These are phyloP conservation scores for Elongisporangium senticosum DNA, from an alignment of 352 stramenopile genomes.

Conservation along the genomic window DNA sequence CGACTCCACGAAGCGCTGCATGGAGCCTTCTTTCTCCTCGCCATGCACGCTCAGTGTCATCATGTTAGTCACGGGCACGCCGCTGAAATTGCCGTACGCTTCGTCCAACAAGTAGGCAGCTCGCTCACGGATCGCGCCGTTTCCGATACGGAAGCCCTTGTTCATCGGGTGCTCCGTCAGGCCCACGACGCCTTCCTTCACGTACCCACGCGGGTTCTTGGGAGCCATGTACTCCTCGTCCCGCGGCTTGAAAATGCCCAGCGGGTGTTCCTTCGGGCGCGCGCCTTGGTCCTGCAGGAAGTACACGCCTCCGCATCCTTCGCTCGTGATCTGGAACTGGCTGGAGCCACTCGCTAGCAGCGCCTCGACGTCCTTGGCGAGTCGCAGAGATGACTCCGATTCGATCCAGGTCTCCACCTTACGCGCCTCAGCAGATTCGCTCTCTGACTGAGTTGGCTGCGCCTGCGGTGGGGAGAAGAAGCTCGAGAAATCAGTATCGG, in stretches of 20 bases:
- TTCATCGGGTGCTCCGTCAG: constrained; percentile 78
- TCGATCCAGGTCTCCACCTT: constrained; percentile 26
- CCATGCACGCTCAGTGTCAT: constrained; percentile 58
- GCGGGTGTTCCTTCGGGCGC: constrained; percentile 17
- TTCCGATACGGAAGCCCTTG: constrained; percentile 83
- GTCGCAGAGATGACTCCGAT: constrained; percentile 34
- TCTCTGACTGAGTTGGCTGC: not conserved
- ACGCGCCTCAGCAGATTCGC: constrained; percentile 8
- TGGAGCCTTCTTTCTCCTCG: constrained; percentile 76
- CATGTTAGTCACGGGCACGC: constrained; percentile 76
- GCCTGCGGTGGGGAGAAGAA: constrained; percentile 1
- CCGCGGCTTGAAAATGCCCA: constrained; percentile 95
- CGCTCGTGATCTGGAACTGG: constrained; percentile 60
- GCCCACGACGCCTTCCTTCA: constrained; percentile 80
- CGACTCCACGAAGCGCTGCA: constrained; percentile 78
- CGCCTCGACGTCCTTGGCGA: constrained; percentile 36
- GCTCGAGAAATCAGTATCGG: not conserved
- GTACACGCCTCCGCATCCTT: constrained; percentile 79
- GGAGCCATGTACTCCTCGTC: constrained; percentile 99
- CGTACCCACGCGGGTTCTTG: constrained; percentile 97
- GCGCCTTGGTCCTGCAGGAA: constrained; percentile 27
- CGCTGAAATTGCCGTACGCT: constrained; percentile 74
- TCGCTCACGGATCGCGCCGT: constrained; percentile 77
- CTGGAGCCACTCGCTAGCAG: constrained; percentile 23
- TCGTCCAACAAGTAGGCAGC: constrained; percentile 81